Conservation (phyloP, 106 monocot species). For the Gastrodia elata region DNA sequence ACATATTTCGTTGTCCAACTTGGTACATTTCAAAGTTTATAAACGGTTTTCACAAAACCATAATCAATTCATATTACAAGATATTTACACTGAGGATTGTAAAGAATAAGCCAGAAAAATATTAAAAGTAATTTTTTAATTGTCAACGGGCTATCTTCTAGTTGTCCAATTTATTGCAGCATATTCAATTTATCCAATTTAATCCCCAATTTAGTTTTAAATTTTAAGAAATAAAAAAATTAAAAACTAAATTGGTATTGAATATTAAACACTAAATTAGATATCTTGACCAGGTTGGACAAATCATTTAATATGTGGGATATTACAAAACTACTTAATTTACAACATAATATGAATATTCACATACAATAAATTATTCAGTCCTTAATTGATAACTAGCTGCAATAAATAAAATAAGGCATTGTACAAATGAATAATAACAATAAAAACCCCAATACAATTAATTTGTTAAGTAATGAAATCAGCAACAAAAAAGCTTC, state of each 20-base stretch:
- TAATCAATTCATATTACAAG: not conserved
- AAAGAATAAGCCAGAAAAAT: not conserved
- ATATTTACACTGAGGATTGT: not conserved
- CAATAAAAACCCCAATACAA: not conserved
- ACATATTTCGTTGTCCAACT: not conserved
- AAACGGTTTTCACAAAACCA: not conserved
- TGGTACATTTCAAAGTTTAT: not conserved
- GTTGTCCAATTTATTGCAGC: no score
- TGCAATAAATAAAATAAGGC: not conserved
- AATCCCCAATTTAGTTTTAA: no score
- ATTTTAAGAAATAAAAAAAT: not conserved
- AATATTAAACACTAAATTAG: no score
- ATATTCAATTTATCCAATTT: no score
- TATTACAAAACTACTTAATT: no score
- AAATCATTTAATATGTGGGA: no score
- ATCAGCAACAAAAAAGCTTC: conserved; percentile 4
- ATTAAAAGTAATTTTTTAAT: no score
- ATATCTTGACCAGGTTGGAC: no score
- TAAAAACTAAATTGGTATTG: no score
- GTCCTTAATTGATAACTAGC: conserved; percentile 3
- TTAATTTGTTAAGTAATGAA: not conserved
- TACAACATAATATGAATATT: no score
- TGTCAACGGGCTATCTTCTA: no score
- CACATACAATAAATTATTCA: not conserved
- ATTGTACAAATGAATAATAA: not conserved